phyloP scores from a whole-genome alignment of 306 rosid species.

The Cucumis melo region DNA sequence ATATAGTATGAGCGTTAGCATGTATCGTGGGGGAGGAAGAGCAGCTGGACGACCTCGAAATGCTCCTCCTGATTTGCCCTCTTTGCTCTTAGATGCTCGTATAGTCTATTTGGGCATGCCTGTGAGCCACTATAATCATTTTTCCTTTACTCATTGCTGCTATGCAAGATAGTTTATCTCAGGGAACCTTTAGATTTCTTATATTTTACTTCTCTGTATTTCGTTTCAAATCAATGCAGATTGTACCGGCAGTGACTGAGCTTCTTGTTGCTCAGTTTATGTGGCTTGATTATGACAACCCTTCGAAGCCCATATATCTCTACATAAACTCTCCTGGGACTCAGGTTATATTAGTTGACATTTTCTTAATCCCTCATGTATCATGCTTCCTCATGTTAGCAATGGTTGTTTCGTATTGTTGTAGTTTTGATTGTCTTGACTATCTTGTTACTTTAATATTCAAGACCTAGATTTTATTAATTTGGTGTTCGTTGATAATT shows the following conservation, averaged over 20 bases:
- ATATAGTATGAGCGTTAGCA: conserved; percentile 76
- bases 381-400: background rate
- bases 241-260: conserved; percentile 90
- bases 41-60: conserved; percentile 59
- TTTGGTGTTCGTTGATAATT: conserved; percentile 11
- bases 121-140: conserved; percentile 33
- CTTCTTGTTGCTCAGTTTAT: conserved; percentile 79
- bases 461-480: background rate
- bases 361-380: background rate
- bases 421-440: background rate
- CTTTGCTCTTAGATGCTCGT: conserved; percentile 80
- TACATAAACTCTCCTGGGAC: conserved; percentile 91
- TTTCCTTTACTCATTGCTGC: background rate
- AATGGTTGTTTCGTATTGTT: background rate
- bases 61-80: conserved; percentile 94
- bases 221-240: conserved; percentile 40
- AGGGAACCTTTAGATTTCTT: background rate
- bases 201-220: conserved; percentile 4
- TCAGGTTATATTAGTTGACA: conserved; percentile 39
- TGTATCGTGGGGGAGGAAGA: conserved; percentile 80
- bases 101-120: conserved; percentile 90
- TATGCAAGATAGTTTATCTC: background rate
- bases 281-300: conserved; percentile 90
- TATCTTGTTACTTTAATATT: background rate
- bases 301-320: conserved; percentile 63